phyloP scores from a whole-genome alignment of 2,329 filamentous ascomycete species.

The Fusarium torulosum region DNA sequence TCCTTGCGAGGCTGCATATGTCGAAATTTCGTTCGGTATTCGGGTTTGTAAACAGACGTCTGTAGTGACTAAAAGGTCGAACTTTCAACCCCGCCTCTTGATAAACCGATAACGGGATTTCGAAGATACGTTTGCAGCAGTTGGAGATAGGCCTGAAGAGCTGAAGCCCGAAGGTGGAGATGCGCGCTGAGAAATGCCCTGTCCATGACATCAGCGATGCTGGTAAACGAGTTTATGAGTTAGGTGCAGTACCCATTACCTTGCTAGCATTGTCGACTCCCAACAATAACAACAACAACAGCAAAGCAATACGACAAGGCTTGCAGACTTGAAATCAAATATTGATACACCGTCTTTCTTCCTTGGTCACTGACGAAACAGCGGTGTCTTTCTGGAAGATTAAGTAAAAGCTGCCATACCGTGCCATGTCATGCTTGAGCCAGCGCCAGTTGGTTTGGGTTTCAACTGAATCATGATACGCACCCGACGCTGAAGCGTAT shows the following conservation, averaged over 20 bases:
- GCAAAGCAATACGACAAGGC: neutral
- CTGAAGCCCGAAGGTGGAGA: conserved; percentile 10
- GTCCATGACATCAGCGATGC: conserved; percentile 27
- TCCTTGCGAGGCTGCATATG: conserved; percentile 10
- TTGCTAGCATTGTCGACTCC: conserved; percentile 7
- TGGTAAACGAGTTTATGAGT: conserved; percentile 11
- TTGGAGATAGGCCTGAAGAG: conserved; percentile 24
- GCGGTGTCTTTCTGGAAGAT: conserved; percentile 39
- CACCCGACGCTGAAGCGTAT: conserved; percentile 24
- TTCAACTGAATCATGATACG: conserved; percentile 38
- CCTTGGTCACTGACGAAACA: conserved; percentile 21
- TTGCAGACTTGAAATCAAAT: neutral
- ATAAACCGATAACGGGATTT: conserved; percentile 33
- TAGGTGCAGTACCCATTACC: neutral
- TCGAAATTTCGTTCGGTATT: conserved; percentile 26
- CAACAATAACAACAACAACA: neutral
- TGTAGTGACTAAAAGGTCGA: neutral
- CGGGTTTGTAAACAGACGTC: conserved; percentile 11
- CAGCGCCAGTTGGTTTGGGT: conserved; percentile 14
- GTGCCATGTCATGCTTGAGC: neutral
- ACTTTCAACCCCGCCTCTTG: conserved; percentile 24
- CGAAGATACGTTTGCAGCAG: conserved; percentile 21
- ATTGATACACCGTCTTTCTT: conserved; percentile 19
- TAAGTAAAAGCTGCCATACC: neutral
- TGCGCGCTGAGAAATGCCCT: conserved; percentile 25